Conservation (phyloP, 179 eudicot genomes). For the Amaranthus tricolor region DNA sequence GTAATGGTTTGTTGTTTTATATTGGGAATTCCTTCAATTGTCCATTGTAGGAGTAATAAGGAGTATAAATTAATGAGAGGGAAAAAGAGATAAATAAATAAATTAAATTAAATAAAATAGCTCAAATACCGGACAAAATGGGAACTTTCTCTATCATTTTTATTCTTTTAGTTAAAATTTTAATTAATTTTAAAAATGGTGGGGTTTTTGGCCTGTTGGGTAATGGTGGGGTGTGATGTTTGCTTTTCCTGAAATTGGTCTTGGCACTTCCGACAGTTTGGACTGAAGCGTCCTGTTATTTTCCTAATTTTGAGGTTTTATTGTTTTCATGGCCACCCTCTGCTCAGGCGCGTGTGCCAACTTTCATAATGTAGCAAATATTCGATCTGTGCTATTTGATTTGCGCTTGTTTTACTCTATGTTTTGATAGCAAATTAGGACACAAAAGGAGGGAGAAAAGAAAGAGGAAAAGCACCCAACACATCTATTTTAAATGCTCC, state of each 20-base stretch:
- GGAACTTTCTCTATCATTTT: constrained; percentile 2
- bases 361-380: too few relatives aligned
- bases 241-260: constrained; percentile 30
- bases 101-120: background rate
- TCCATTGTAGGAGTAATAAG: background rate
- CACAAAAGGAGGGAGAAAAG: too few relatives aligned
- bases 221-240: constrained; percentile 23
- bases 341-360: background rate
- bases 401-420: too few relatives aligned
- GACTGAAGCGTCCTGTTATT: constrained; percentile 31
- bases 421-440: too few relatives aligned
- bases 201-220: background rate
- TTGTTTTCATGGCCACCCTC: constrained; percentile 4
- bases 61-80: background rate
- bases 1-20: constrained; percentile 28
- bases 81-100: background rate
- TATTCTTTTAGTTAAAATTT: background rate
- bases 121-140: constrained; percentile 28
- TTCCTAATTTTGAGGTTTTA: constrained; percentile 25
- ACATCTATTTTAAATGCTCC: too few relatives aligned
- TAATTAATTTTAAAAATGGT: background rate
- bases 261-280: constrained; percentile 41
- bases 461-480: too few relatives aligned
- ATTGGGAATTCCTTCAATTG: constrained; percentile 18
- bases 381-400: too few relatives aligned